These are phyloP conservation scores for Ceratobasidium sp. DNA, from an alignment of 1,284 basidiomycete species.

Conservation along the genomic window DNA sequence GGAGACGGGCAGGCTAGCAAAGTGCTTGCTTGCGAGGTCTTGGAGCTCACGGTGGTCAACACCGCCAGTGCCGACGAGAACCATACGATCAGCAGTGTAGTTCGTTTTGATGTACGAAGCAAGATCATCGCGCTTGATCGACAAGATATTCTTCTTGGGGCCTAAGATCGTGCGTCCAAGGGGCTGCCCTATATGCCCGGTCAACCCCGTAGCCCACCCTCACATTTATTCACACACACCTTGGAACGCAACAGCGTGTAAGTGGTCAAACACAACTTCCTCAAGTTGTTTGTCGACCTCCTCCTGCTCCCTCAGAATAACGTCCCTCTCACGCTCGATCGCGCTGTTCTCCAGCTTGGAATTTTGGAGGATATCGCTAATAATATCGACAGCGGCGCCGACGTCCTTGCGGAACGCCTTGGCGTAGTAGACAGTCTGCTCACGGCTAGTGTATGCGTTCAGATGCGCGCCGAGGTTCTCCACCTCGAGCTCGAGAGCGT, in stretches of 20 bases:
- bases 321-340: constrained; percentile 96
- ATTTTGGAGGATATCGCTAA: constrained; percentile 98
- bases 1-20: constrained; percentile 90
- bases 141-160: constrained; percentile 96
- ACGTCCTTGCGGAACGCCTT: constrained; percentile 99
- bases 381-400: constrained; percentile 92
- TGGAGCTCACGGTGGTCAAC: constrained; percentile 94
- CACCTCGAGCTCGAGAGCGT: constrained; percentile 95
- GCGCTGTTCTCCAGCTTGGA: constrained; percentile 92
- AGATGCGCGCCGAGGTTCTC: constrained; percentile 98
- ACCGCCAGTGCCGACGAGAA: constrained; percentile 96
- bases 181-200: constrained; percentile 75
- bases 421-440: constrained; percentile 99
- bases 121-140: constrained; percentile 94
- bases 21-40: constrained; percentile 95
- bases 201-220: constrained; percentile 43
- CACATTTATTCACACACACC: constrained; percentile 63
- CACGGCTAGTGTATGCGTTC: constrained; percentile 98
- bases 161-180: constrained; percentile 98
- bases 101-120: constrained; percentile 95
- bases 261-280: constrained; percentile 99
- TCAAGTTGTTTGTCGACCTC: constrained; percentile 99
- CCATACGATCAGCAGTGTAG: constrained; percentile 99
- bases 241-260: constrained; percentile 97
- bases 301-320: constrained; percentile 97